Percentiles rank a stretch among this genome's conserved stretches.
Conservation (phyloP, 257 asterid species). For the Lithospermum erythrorhizon region DNA sequence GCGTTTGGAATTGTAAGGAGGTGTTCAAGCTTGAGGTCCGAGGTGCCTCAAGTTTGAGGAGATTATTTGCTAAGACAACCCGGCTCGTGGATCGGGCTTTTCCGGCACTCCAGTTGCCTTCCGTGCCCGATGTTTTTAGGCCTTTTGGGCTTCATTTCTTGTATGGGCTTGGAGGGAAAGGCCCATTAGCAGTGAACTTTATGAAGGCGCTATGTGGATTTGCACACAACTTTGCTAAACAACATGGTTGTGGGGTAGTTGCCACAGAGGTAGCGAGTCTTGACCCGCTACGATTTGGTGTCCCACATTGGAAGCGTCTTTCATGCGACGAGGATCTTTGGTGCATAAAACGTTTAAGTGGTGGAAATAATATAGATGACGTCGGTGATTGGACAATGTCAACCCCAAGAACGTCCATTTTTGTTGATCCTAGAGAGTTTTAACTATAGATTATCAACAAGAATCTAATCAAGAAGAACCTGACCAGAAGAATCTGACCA, state of each 20-base stretch:
- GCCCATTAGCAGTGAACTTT: constrained; percentile 2
- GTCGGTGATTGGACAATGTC: constrained; percentile 13
- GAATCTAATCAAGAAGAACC: not conserved
- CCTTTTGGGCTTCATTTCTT: constrained; percentile 11
- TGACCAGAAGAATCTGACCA: not conserved
- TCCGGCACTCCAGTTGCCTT: constrained; percentile 5
- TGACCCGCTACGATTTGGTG: constrained; percentile 5
- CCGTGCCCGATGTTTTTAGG: constrained; percentile 8
- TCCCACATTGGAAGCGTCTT: constrained; percentile 12
- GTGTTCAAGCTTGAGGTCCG: constrained; percentile 13
- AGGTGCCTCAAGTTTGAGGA: constrained; percentile 7
- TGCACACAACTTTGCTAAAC: constrained; percentile 9
- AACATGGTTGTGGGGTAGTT: constrained; percentile 7
- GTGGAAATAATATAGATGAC: not conserved
- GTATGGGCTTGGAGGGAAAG: constrained; percentile 10
- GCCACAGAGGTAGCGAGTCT: constrained; percentile 10
- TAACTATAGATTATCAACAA: not conserved
- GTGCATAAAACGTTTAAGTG: constrained; percentile 8
- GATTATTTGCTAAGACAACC: constrained; percentile 5
- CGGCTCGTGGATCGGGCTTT: constrained; percentile 11
- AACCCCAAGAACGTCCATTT: constrained; percentile 4
- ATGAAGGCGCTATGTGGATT: constrained; percentile 6
- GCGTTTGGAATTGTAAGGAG: constrained; percentile 12
- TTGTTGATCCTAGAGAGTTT: constrained; percentile 13
- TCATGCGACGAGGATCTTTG: constrained; percentile 10